Evolutionary conservation across 2,329 filamentous ascomycete species (phyloP).

Genomic region (Escovopsis sp.): DNA sequence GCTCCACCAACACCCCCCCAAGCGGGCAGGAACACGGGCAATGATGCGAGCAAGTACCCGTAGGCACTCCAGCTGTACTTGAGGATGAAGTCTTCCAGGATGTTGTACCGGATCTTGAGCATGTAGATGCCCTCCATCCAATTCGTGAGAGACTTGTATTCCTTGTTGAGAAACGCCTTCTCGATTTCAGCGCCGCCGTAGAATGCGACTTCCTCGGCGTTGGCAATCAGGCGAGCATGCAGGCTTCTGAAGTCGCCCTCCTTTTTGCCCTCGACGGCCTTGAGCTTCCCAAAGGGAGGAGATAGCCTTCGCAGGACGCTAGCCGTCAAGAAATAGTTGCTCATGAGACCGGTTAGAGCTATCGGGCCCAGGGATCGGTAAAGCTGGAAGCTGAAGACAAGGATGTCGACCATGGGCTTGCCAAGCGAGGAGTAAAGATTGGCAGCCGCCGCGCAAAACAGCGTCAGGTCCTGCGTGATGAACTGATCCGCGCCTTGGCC

Average conservation of each 20-base stretch:
- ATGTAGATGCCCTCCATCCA: slow-evolving; percentile 99
- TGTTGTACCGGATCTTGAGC: slow-evolving; percentile 96
- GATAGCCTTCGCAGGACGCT: slow-evolving; percentile 78
- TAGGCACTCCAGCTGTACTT: slow-evolving; percentile 99
- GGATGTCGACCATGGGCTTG: slow-evolving; percentile 94
- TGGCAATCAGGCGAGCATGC: slow-evolving; percentile 84
- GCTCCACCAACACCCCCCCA: slow-evolving; percentile 77
- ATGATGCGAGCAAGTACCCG: slow-evolving; percentile 81
- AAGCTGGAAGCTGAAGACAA: slow-evolving; percentile 96
- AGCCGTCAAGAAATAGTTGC: slow-evolving; percentile 90
- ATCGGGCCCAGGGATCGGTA: slow-evolving; percentile 82
- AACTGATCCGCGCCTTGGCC: slow-evolving; percentile 90
- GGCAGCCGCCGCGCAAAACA: slow-evolving; percentile 87
- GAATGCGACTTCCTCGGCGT: slow-evolving; percentile 95
- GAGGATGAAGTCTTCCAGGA: slow-evolving; percentile 92
- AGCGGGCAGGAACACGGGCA: slow-evolving; percentile 86
- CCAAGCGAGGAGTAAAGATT: slow-evolving; percentile 90
- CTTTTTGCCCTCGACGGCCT: slow-evolving; percentile 86
- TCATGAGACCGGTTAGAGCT: slow-evolving; percentile 70
- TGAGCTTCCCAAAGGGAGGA: slow-evolving; percentile 91
- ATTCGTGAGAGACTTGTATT: slow-evolving; percentile 81
- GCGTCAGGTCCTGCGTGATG: slow-evolving; percentile 90
- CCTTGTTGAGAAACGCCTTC: slow-evolving; percentile 77
- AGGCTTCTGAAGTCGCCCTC: slow-evolving; percentile 90
- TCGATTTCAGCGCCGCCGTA: slow-evolving; percentile 94